Evolutionary conservation across 345 rosid genomes (phyloP).

Genomic region (Sisymbrium altissimum): DNA sequence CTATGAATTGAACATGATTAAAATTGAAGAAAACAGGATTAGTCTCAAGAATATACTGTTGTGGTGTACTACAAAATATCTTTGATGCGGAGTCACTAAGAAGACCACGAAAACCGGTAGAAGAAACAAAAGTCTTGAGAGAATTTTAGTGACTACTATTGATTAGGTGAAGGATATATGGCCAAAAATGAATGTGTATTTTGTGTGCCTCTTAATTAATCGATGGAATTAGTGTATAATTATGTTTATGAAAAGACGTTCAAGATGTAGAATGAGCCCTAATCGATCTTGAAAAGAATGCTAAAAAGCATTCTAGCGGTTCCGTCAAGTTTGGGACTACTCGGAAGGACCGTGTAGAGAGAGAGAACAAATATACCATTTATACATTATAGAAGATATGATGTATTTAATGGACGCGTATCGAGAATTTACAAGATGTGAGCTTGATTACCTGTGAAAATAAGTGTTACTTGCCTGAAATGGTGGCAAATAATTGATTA

Average conservation of each 20-base stretch:
- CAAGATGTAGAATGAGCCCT: not conserved
- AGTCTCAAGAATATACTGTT: not conserved
- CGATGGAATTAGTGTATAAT: not conserved
- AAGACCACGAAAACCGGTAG: not conserved
- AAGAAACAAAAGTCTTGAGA: not conserved
- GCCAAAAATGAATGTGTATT: not conserved
- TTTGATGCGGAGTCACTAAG: not conserved
- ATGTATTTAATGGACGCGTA: not conserved
- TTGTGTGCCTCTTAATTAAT: not conserved
- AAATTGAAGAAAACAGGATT: not conserved
- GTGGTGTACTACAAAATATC: not conserved
- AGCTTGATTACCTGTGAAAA: not conserved
- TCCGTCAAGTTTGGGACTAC: not conserved
- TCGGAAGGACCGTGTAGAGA: not conserved
- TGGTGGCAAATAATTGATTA: too few relatives aligned
- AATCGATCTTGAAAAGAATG: not conserved
- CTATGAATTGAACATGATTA: not conserved
- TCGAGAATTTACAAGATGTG: not conserved
- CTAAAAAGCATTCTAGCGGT: not conserved
- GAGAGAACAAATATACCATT: not conserved
- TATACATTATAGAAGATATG: not conserved
- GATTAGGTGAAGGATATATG: not conserved
- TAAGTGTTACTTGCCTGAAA: too few relatives aligned
- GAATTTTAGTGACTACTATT: not conserved
- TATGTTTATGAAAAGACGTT: not conserved